A percentile compares a stretch with the other conserved stretches of the same genome.
Evolutionary conservation across 1,284 basidiomycete genomes (phyloP).

Genomic region (Ganoderma sinense): DNA sequence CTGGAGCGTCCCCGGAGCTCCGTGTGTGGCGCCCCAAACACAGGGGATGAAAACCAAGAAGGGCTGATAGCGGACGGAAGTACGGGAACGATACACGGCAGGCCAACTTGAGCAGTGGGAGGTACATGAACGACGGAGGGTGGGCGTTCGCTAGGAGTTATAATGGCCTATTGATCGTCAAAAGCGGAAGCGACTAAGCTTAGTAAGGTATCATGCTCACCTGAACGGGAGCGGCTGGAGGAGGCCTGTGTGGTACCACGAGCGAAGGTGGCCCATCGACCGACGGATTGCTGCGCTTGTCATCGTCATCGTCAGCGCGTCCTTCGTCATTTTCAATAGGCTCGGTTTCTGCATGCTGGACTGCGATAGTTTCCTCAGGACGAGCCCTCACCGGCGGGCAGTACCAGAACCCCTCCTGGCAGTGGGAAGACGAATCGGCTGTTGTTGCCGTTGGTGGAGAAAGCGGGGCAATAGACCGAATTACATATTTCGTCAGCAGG

Average conservation of each 20-base stretch:
- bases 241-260: not conserved
- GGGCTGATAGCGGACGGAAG: not conserved
- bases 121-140: not conserved
- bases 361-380: not conserved
- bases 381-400: too few relatives aligned
- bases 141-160: not conserved
- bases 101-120: not conserved
- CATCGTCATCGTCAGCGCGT: not conserved
- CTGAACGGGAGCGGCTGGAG: not conserved
- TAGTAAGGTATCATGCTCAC: not conserved
- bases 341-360: not conserved
- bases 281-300: not conserved
- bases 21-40: too few relatives aligned
- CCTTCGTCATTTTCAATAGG: not conserved
- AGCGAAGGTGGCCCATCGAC: not conserved
- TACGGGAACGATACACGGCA: not conserved
- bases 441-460: not conserved
- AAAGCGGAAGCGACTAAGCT: not conserved
- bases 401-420: too few relatives aligned
- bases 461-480: not conserved
- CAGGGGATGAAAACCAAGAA: not conserved
- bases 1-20: not conserved
- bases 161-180: not conserved
- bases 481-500: not conserved
- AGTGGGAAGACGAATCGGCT: not conserved